phyloP scores from a whole-genome alignment of 1,139 yeast species.

The Barnettozyma hawaiiensis region DNA sequence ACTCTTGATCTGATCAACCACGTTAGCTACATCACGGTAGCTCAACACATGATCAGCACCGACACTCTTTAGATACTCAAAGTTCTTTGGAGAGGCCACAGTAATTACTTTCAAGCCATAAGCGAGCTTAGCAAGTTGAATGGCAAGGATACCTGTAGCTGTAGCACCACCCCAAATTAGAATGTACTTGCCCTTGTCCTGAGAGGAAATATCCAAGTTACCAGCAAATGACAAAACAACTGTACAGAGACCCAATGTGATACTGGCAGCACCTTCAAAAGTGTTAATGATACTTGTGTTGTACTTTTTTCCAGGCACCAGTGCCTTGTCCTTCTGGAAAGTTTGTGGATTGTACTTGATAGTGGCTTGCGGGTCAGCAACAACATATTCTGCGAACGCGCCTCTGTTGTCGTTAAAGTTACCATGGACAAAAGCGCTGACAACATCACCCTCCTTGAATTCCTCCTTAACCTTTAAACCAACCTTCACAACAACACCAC shows the following conservation, averaged over 20 bases:
- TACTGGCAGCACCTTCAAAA: constrained; percentile 58
- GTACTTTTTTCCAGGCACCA: constrained; percentile 22
- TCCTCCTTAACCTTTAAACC: constrained; percentile 51
- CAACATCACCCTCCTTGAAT: constrained; percentile 50
- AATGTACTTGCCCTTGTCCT: constrained; percentile 31
- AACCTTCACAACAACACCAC: constrained; percentile 54
- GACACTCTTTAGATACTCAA: constrained; percentile 35
- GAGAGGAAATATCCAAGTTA: constrained; percentile 16
- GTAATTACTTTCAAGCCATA: constrained; percentile 50
- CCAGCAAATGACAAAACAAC: constrained; percentile 27
- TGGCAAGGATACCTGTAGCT: constrained; percentile 40
- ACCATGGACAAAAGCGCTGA: constrained; percentile 49
- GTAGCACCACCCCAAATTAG: constrained; percentile 62
- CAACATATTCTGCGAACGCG: constrained; percentile 53
- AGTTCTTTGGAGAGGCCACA: constrained; percentile 44
- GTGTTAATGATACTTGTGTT: constrained; percentile 40
- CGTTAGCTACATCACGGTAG: constrained; percentile 52
- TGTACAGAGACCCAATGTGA: constrained; percentile 49
- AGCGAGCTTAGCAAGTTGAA: constrained; percentile 41
- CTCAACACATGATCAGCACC: constrained; percentile 63
- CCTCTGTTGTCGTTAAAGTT: constrained; percentile 39
- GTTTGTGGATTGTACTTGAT: constrained; percentile 27
- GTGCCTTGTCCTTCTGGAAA: constrained; percentile 15
- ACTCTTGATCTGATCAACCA: constrained; percentile 39
- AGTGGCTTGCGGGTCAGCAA: constrained; percentile 35